Evolutionary conservation across 495 filamentous ascomycete species (phyloP).

Genomic region (Xanthoparmelia taractica): DNA sequence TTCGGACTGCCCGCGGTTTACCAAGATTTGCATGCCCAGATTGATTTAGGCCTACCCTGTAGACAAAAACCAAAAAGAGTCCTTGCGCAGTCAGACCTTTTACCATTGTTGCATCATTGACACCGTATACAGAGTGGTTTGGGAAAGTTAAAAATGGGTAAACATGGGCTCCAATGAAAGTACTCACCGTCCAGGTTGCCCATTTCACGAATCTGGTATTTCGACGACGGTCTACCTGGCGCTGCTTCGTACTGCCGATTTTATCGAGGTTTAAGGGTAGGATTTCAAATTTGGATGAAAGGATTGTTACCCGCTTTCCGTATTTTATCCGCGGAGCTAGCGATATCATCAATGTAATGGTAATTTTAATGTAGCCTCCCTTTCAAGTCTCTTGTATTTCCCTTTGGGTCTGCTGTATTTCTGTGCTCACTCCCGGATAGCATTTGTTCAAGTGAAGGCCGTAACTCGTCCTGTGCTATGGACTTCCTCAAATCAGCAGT

Average conservation of each 20-base stretch:
- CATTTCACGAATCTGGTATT: not conserved
- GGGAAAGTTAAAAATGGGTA: not conserved
- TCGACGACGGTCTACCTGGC: not conserved
- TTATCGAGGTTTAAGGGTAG: not conserved
- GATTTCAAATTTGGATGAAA: not conserved
- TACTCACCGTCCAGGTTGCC: not conserved
- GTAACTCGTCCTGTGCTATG: constrained; percentile 46
- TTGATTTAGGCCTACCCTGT: constrained; percentile 3
- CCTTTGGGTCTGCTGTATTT: not conserved
- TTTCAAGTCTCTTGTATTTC: not conserved
- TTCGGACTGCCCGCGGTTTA: constrained; percentile 9
- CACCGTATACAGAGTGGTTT: not conserved
- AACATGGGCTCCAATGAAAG: not conserved
- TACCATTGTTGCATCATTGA: constrained; percentile 56
- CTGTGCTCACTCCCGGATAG: not conserved
- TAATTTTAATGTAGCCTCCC: not conserved
- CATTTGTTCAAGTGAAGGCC: not conserved
- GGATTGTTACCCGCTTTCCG: not conserved
- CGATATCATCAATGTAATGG: too few species aligned
- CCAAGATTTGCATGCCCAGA: constrained; percentile 8
- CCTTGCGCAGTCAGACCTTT: constrained; percentile 51
- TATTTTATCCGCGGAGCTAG: too few species aligned
- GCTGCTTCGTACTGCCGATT: not conserved
- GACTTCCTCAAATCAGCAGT: constrained; percentile 97
- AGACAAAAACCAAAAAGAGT: constrained; percentile 26